phyloP scores from a whole-genome alignment of 2,329 filamentous ascomycete genomes.

The Amesomyces nigricolor region DNA sequence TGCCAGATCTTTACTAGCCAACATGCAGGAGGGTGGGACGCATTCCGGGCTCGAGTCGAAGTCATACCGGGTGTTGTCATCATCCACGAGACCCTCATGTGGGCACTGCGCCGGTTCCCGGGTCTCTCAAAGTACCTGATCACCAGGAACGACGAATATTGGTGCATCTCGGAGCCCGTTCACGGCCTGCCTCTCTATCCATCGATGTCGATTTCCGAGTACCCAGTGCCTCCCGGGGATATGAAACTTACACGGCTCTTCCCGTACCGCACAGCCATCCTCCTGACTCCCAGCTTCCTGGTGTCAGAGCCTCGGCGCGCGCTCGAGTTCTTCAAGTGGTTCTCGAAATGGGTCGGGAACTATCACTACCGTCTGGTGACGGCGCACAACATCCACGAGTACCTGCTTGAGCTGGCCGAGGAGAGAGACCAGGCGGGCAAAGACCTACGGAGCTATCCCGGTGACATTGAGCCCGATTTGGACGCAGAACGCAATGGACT shows the following conservation, averaged over 20 bases:
- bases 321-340: slow-evolving; percentile 39
- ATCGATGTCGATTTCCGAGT: slow-evolving; percentile 23
- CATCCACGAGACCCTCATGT: slow-evolving; percentile 40
- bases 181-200: slow-evolving; percentile 29
- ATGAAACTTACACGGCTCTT: slow-evolving; percentile 39
- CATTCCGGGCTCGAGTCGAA: slow-evolving; percentile 33
- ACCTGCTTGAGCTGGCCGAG: slow-evolving; percentile 32
- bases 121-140: slow-evolving; percentile 32
- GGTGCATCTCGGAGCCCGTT: slow-evolving; percentile 37
- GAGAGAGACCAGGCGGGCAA: slow-evolving; percentile 31
- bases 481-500: slow-evolving; percentile 28
- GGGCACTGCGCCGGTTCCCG: slow-evolving; percentile 38
- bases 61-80: slow-evolving; percentile 35
- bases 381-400: slow-evolving; percentile 33
- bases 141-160: slow-evolving; percentile 32
- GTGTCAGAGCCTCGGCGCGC: slow-evolving; percentile 40
- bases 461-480: slow-evolving; percentile 23
- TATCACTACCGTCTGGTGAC: slow-evolving; percentile 32
- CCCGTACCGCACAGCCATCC: slow-evolving; percentile 39
- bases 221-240: slow-evolving; percentile 28
- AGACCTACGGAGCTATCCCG: slow-evolving; percentile 16
- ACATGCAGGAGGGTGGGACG: slow-evolving; percentile 42
- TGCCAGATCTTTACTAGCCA: slow-evolving; percentile 41
- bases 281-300: slow-evolving; percentile 47
- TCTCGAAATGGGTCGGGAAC: slow-evolving; percentile 24